Conservation (phyloP, 768 basidiomycete genomes). For the Brasilioporus rufonigricans region DNA sequence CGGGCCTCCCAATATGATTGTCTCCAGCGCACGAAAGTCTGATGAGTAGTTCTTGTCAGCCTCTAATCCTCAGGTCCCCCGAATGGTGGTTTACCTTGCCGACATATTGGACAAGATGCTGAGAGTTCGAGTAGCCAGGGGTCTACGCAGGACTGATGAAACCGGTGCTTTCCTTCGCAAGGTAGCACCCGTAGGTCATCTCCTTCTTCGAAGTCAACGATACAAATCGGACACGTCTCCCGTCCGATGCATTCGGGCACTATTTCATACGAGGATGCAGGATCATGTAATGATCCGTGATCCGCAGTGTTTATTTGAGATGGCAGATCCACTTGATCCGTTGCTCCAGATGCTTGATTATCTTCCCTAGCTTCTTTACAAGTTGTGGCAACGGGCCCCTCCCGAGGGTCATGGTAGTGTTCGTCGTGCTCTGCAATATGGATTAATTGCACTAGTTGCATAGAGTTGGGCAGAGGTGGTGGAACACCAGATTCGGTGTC, state of each 20-base stretch:
- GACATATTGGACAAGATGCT: slow-evolving; percentile 87
- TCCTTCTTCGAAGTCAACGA: slow-evolving; percentile 90
- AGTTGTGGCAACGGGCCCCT: neutral
- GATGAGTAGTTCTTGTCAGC: neutral
- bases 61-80: neutral
- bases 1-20: slow-evolving; percentile 44
- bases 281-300: neutral
- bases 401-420: neutral
- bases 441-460: slow-evolving; percentile 11
- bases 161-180: slow-evolving; percentile 87
- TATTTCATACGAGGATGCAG: slow-evolving; percentile 10
- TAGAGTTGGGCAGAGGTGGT: slow-evolving; percentile 3
- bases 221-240: slow-evolving; percentile 93
- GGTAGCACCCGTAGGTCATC: slow-evolving; percentile 89
- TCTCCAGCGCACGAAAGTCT: slow-evolving; percentile 64
- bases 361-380: slow-evolving; percentile 1
- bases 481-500: neutral
- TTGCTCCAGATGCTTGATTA: slow-evolving; percentile 1
- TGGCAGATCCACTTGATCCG: slow-evolving; percentile 2
- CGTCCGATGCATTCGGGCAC: slow-evolving; percentile 68
- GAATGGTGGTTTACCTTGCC: slow-evolving; percentile 61
- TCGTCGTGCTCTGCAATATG: neutral
- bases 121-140: slow-evolving; percentile 91
- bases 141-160: slow-evolving; percentile 89
- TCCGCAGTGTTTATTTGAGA: neutral